Evolutionary conservation across 495 filamentous ascomycete genomes (phyloP).

Genomic region (Aspergillus bridgeri): DNA sequence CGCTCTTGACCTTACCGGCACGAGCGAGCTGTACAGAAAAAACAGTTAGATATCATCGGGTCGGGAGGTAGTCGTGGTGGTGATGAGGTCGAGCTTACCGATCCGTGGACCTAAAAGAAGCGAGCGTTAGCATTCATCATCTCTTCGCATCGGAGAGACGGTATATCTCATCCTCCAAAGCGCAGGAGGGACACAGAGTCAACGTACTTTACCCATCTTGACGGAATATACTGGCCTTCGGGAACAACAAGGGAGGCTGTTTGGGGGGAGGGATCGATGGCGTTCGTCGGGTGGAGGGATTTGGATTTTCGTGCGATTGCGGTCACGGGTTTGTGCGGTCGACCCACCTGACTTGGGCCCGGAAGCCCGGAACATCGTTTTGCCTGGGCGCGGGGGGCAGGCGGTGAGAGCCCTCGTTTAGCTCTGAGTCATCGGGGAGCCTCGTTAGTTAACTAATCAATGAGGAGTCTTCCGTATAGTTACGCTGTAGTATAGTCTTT

Average conservation of each 20-base stretch:
- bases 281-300: constrained; percentile 2
- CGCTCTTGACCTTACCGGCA: constrained; percentile 95
- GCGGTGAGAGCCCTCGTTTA: neutral
- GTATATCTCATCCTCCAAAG: neutral
- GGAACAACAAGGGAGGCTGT: constrained; percentile 1
- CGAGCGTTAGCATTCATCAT: neutral
- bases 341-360: neutral
- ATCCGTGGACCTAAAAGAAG: constrained; percentile 8
- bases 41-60: neutral
- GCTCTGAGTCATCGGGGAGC: no score
- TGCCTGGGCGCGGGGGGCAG: neutral
- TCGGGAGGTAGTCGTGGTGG: neutral
- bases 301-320: constrained; percentile 6
- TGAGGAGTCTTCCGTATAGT: no score
- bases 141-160: neutral
- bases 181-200: neutral
- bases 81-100: constrained; percentile 1
- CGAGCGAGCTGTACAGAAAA: constrained; percentile 63
- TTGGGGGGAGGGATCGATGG: constrained; percentile 1
- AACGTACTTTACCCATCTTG: constrained; percentile 9
- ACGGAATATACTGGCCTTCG: neutral
- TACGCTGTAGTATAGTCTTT: no score
- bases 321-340: constrained; percentile 9
- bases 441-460: no score
- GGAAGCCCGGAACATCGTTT: constrained; percentile 6